Percentiles rank a stretch among this genome's conserved stretches.
Conservation (phyloP, 2,329 filamentous ascomycete species). For the Monilinia vaccinii-corymbosi region DNA sequence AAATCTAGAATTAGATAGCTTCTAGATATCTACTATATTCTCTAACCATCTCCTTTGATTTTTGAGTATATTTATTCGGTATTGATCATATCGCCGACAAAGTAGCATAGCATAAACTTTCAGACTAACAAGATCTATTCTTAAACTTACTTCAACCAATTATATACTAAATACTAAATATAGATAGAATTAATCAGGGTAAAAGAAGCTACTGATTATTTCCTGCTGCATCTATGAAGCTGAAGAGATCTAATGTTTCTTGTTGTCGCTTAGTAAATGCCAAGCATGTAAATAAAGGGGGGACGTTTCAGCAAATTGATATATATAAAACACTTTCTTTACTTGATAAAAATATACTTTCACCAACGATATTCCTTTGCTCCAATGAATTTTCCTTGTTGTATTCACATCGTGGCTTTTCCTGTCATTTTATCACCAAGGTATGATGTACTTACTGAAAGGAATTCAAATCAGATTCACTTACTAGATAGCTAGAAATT, state of each 20-base stretch:
- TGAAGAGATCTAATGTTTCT: neutral
- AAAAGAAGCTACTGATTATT: neutral
- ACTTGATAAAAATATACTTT: neutral
- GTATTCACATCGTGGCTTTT: too few species aligned
- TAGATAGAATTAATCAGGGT: neutral
- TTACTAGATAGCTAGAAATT: neutral
- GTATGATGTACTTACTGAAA: neutral
- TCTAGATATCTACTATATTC: too few species aligned
- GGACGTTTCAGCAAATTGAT: neutral
- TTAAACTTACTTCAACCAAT: neutral
- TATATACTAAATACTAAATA: neutral
- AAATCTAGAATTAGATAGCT: too few species aligned
- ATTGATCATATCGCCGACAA: too few species aligned
- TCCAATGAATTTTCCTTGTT: too few species aligned
- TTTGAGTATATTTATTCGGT: too few species aligned
- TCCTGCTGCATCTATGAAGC: neutral
- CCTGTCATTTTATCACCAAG: too few species aligned
- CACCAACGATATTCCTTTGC: neutral
- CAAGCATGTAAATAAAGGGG: neutral
- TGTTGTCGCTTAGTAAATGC: neutral
- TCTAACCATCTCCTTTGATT: too few species aligned
- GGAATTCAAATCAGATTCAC: neutral
- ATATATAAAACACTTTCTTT: neutral
- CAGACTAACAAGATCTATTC: too few species aligned
- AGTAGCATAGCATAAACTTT: neutral